A percentile compares a stretch with the other conserved stretches of the same genome.
Conservation (phyloP, 2,329 filamentous ascomycete species). For the Coleophoma crateriformis region DNA sequence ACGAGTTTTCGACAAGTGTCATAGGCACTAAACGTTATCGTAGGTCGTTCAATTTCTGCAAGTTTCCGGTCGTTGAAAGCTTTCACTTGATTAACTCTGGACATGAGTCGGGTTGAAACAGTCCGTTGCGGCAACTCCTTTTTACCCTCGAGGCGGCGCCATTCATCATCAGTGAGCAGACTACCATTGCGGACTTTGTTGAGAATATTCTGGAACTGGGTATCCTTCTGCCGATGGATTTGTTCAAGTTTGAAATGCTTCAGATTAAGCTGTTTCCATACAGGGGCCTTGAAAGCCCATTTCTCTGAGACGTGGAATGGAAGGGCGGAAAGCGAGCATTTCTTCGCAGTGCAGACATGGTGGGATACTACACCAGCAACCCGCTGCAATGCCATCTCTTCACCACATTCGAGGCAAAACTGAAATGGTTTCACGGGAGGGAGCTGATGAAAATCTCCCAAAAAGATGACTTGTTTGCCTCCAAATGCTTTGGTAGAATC, state of each 20-base stretch:
- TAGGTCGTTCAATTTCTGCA: conserved; percentile 2
- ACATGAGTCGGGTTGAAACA: conserved; percentile 18
- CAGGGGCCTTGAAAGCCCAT: conserved; percentile 21
- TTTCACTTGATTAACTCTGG: conserved; percentile 10
- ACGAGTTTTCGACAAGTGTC: conserved; percentile 10
- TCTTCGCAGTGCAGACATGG: conserved; percentile 2
- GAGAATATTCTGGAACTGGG: conserved; percentile 16
- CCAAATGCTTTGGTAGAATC: conserved; percentile 13
- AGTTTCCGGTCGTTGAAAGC: conserved; percentile 9
- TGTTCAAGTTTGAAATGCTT: conserved; percentile 17
- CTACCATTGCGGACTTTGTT: conserved; percentile 20
- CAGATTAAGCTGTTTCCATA: conserved; percentile 16
- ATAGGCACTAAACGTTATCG: conserved; percentile 9
- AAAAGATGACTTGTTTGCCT: conserved; percentile 21
- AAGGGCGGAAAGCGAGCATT: conserved; percentile 1
- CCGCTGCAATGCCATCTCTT: conserved; percentile 3
- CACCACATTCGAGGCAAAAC: conserved; percentile 17
- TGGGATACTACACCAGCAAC: not conserved
- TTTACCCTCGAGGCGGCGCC: conserved; percentile 11
- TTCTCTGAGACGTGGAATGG: conserved; percentile 12
- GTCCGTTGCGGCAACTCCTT: conserved; percentile 9
- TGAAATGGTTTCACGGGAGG: conserved; percentile 23
- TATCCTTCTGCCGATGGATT: conserved; percentile 23
- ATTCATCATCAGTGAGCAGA: conserved; percentile 11
- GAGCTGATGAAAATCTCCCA: conserved; percentile 23